A percentile compares a stretch with the other conserved stretches of the same genome.
phyloP scores from a whole-genome alignment of 106 monocot species.

The Dioscorea zingiberensis region DNA sequence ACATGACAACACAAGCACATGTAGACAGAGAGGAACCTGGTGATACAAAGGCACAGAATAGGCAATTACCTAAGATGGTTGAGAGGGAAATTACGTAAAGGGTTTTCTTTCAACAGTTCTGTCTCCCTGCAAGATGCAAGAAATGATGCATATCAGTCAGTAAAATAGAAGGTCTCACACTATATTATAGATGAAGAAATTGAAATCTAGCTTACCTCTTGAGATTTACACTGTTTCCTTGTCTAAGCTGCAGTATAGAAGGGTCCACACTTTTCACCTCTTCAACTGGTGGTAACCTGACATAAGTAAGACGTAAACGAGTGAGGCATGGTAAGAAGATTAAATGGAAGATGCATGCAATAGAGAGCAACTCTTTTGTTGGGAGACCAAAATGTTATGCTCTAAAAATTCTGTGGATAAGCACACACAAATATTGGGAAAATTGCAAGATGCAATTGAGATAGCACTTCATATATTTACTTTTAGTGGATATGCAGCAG shows the following conservation, averaged over 20 bases:
- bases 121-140: conserved; percentile 58
- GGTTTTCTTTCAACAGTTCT: conserved; percentile 83
- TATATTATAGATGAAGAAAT: too few relatives aligned
- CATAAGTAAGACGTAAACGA: neutral
- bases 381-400: too few relatives aligned
- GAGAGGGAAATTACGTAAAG: conserved; percentile 69
- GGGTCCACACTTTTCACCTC: conserved; percentile 22
- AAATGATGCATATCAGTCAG: neutral
- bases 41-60: neutral
- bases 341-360: too few relatives aligned
- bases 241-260: conserved; percentile 41
- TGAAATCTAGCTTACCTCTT: conserved; percentile 54
- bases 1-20: neutral
- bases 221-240: conserved; percentile 37
- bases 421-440: too few relatives aligned
- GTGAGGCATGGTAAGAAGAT: too few relatives aligned
- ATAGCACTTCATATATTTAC: too few relatives aligned
- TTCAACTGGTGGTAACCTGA: conserved; percentile 14
- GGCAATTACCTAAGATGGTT: conserved; percentile 39
- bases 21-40: neutral
- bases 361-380: too few relatives aligned
- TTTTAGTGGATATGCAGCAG: too few relatives aligned
- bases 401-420: too few relatives aligned
- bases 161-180: too few relatives aligned
- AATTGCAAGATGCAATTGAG: too few relatives aligned